Percentiles rank a stretch among this genome's conserved stretches.
Conservation (phyloP, 2,329 filamentous ascomycete species). For the Polytolypa hystricis region DNA sequence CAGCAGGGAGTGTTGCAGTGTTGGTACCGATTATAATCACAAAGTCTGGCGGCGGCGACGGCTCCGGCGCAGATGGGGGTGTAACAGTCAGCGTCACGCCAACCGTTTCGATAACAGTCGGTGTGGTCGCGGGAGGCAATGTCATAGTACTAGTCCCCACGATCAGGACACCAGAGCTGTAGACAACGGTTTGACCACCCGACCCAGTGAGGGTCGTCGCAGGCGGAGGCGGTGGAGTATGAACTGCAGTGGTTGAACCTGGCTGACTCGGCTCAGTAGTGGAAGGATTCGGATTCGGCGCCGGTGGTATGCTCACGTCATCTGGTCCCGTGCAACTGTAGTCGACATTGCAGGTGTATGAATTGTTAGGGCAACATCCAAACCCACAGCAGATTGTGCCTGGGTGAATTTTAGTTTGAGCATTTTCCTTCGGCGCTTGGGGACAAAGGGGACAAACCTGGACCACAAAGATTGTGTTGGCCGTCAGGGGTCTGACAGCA, state of each 20-base stretch:
- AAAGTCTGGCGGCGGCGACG: background rate
- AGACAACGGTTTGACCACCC: background rate
- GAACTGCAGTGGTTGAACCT: too few species aligned
- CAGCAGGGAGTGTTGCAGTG: slow-evolving; percentile 5
- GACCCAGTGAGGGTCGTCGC: too few species aligned
- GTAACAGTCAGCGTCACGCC: slow-evolving; percentile 5
- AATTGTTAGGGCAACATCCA: slow-evolving; percentile 7
- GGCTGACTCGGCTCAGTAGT: too few species aligned
- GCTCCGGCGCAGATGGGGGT: background rate
- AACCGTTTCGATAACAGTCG: slow-evolving; percentile 2
- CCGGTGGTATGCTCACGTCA: slow-evolving; percentile 3
- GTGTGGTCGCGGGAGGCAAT: slow-evolving; percentile 3
- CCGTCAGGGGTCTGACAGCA: slow-evolving; percentile 7
- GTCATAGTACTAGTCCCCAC: slow-evolving; percentile 2
- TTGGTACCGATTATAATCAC: slow-evolving; percentile 4
- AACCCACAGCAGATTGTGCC: slow-evolving; percentile 8
- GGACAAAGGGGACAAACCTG: slow-evolving; percentile 1
- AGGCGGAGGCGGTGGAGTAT: too few species aligned
- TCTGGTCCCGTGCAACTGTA: slow-evolving; percentile 8
- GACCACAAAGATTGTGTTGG: slow-evolving; percentile 4
- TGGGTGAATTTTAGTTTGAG: background rate
- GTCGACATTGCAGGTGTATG: slow-evolving; percentile 8
- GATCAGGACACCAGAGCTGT: too few species aligned
- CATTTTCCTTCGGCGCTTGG: background rate
- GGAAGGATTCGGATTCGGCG: background rate